Conservation (phyloP, 306 rosid genomes). For the Acacia confusa region DNA sequence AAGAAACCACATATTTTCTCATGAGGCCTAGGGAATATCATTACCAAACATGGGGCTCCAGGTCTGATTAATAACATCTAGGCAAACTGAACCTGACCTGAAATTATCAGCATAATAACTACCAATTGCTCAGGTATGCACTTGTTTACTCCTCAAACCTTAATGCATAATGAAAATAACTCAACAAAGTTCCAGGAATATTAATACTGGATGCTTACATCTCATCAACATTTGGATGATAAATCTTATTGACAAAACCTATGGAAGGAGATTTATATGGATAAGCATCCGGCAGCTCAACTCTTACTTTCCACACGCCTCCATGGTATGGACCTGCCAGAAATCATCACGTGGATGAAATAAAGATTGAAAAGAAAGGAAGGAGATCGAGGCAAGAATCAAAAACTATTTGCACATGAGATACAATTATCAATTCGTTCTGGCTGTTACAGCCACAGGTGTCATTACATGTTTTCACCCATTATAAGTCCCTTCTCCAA, state of each 20-base stretch:
- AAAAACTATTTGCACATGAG: constrained; percentile 1
- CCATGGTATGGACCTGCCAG: constrained; percentile 63
- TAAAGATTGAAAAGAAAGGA: not conserved
- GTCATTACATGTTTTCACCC: not conserved
- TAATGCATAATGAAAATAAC: constrained; percentile 12
- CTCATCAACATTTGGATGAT: constrained; percentile 63
- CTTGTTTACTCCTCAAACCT: constrained; percentile 6
- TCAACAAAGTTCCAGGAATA: not conserved
- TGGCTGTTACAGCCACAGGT: not conserved
- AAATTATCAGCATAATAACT: constrained; percentile 17
- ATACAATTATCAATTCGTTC: not conserved
- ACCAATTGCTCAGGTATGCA: constrained; percentile 27
- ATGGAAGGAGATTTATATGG: constrained; percentile 64
- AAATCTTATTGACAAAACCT: constrained; percentile 61
- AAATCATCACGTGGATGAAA: constrained; percentile 40
- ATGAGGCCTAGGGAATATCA: constrained; percentile 5
- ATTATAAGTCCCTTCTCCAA: not conserved
- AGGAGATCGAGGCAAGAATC: constrained; percentile 21
- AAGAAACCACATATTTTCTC: not conserved
- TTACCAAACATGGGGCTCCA: constrained; percentile 73
- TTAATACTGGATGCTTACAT: constrained; percentile 40
- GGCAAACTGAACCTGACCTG: constrained; percentile 73
- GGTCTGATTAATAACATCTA: constrained; percentile 63
- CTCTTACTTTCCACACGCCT: constrained; percentile 62
- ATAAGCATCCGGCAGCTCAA: constrained; percentile 63